Evolutionary conservation across 2,329 filamentous ascomycete genomes (phyloP).

Genomic region (Talaromyces rugulosus): DNA sequence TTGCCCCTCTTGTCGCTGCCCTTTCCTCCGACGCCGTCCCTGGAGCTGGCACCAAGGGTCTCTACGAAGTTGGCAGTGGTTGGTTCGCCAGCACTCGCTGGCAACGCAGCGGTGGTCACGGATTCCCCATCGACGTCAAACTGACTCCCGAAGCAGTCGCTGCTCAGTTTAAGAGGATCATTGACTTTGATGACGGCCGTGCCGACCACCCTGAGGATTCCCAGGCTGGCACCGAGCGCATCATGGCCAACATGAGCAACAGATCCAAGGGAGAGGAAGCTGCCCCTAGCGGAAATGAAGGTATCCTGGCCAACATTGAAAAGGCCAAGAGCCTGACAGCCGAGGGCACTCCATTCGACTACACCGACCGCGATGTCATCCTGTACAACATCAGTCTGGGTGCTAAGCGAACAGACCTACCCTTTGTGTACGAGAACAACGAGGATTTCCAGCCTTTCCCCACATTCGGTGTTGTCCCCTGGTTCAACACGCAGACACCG

Average conservation of each 20-base stretch:
- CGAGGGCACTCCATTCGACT: constrained; percentile 72
- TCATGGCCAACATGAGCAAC: constrained; percentile 83
- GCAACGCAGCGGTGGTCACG: constrained; percentile 85
- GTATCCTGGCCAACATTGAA: constrained; percentile 71
- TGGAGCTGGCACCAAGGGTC: constrained; percentile 72
- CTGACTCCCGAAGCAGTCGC: constrained; percentile 81
- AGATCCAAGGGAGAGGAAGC: constrained; percentile 45
- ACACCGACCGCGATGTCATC: constrained; percentile 81
- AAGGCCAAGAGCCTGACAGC: constrained; percentile 67
- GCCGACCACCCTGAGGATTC: constrained; percentile 80
- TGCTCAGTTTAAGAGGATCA: constrained; percentile 71
- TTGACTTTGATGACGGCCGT: constrained; percentile 81
- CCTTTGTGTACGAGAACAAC: constrained; percentile 82
- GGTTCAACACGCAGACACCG: constrained; percentile 76
- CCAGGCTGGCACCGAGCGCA: constrained; percentile 72
- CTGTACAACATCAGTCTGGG: constrained; percentile 95
- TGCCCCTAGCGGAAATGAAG: constrained; percentile 47
- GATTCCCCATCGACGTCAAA: constrained; percentile 81
- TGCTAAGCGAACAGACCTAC: constrained; percentile 82
- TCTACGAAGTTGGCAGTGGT: constrained; percentile 93
- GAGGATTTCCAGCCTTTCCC: constrained; percentile 92
- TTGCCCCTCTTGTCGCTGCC: constrained; percentile 85
- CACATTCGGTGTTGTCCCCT: constrained; percentile 95
- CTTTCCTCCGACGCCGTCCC: constrained; percentile 86
- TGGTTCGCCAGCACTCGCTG: constrained; percentile 91